Evolutionary conservation across 495 filamentous ascomycete genomes (phyloP), one percentile per base, ranked within the genome.

Genomic region (Elaphomyces granulatus): DNA sequence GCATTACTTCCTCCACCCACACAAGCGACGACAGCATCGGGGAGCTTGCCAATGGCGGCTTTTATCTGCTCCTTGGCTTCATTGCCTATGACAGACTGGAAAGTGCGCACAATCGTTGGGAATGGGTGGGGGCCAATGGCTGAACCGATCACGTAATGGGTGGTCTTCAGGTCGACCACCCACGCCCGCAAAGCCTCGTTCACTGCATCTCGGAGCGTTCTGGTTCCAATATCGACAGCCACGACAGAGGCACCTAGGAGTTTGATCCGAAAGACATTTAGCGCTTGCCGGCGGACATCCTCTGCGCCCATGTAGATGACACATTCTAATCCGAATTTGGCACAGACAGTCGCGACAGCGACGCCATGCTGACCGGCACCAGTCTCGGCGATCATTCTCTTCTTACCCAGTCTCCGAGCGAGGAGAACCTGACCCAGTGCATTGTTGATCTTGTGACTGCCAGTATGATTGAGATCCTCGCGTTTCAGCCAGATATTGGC

Each of bases 361-460:
- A 96, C 88, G 63, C 87, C 87, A 60, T 96, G 87, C 55, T 95
- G 87, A 20, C 87, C 87, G n/a, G 87, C 87, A 38, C 87, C 87
- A 8, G 87, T 95, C 59, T 95, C 87, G 30, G 87, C 87, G 45
- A 95, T 95, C 48, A 96, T 92, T 56, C 83, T 78, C 8, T 72
- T 94, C 68, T 96, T 96, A 9, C 87, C 87, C 32, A 94, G 62
- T 35, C 81, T 67, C 18, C 68, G 67, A 0, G 88, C 88, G 7
- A 96, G 65, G 0, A 96, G 74, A 32, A 87, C 75, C 58, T 94
- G 88, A 9, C 88, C 87, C 14, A 94, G 56, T 3, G 88, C 87
- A 53, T 94, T 94, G 64, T 96, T 96, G 66, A 96, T 94, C 70
- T 96, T 96, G 68, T 96, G 88, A 19, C 78, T 83, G 17, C 75